Evolutionary conservation across 179 eudicot genomes (phyloP).

Genomic region (Sideroxylon spinosum): DNA sequence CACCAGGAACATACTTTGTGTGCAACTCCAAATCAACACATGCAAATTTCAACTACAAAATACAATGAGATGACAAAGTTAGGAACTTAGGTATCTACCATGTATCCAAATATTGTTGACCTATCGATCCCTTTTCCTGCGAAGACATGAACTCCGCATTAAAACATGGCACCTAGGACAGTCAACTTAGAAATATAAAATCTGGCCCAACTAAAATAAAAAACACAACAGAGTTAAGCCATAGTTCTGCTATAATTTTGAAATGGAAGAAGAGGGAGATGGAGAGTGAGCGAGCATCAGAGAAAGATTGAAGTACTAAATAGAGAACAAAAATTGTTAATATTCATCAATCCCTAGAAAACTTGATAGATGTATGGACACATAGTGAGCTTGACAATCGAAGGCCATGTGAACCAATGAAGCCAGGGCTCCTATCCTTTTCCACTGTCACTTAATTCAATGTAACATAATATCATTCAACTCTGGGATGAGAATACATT

Average conservation of each 20-base stretch:
- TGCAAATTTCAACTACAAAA: conserved; percentile 68
- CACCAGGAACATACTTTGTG: conserved; percentile 69
- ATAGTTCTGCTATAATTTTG: not conserved
- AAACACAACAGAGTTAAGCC: not conserved
- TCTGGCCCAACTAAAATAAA: not conserved
- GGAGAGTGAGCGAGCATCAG: not conserved
- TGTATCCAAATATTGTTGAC: not conserved
- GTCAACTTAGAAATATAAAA: not conserved
- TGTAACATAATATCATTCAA: not conserved
- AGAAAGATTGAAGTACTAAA: not conserved
- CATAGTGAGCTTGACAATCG: not conserved
- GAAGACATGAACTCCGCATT: not conserved
- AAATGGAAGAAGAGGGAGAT: too few species aligned
- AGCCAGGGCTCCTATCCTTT: not conserved
- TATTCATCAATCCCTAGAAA: too few species aligned
- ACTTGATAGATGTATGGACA: not conserved
- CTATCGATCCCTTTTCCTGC: not conserved
- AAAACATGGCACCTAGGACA: not conserved
- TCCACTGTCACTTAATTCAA: not conserved
- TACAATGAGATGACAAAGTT: conserved; percentile 13
- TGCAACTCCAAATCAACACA: conserved; percentile 90
- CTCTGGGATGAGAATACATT: not conserved
- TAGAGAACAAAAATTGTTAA: not conserved
- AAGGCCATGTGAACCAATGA: not conserved
- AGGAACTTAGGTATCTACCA: not conserved